Conservation (phyloP, 1,284 basidiomycete genomes). For the Cryptococcus depauperatus region DNA sequence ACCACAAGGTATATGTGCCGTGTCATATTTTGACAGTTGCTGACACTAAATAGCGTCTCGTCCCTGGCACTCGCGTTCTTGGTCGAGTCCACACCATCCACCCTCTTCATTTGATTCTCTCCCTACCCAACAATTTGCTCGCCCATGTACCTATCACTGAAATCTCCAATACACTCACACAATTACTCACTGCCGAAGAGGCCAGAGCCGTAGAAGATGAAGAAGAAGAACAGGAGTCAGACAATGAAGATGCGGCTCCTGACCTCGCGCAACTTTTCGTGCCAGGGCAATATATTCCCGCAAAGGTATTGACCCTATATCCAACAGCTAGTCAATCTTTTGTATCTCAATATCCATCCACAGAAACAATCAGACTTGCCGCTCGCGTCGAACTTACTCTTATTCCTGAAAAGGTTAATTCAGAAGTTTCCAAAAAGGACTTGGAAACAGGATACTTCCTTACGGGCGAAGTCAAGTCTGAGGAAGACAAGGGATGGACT, state of each 20-base stretch:
- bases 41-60: conserved; percentile 55
- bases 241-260: conserved; percentile 52
- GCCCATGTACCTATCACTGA: conserved; percentile 94
- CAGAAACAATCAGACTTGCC: conserved; percentile 41
- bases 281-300: conserved; percentile 78
- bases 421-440: conserved; percentile 69
- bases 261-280: conserved; percentile 68
- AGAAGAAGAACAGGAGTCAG: conserved; percentile 48
- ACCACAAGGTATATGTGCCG: too few species aligned
- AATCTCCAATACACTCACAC: conserved; percentile 76
- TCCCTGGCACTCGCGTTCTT: conserved; percentile 76
- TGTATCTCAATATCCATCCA: conserved; percentile 42
- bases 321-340: conserved; percentile 41
- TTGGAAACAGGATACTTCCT: conserved; percentile 69
- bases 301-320: conserved; percentile 54
- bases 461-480: conserved; percentile 67
- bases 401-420: conserved; percentile 76
- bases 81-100: conserved; percentile 79
- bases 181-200: conserved; percentile 48
- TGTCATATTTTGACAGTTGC: conserved; percentile 38
- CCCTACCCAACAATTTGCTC: conserved; percentile 88
- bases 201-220: conserved; percentile 48
- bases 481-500: conserved; percentile 92
- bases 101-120: conserved; percentile 83
- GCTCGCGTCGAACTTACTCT: conserved; percentile 78